Evolutionary conservation across 352 stramenopile genomes (phyloP).

Genomic region (Globisporangium splendens): DNA sequence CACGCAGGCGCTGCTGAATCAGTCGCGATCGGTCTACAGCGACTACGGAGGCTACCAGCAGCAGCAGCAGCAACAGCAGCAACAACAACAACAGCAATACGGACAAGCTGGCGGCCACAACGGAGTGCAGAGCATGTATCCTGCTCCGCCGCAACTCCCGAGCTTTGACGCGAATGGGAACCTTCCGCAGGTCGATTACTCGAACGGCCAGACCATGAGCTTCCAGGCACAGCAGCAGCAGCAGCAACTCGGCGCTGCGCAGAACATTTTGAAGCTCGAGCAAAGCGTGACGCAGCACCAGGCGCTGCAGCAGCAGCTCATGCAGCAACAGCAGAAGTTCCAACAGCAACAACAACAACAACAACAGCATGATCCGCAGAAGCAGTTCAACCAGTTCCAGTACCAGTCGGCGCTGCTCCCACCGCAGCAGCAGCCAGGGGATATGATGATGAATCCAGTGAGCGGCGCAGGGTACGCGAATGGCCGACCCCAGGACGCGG

Average conservation of each 20-base stretch:
- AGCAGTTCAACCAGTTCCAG: slow-evolving; percentile 51
- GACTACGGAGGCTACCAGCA: slow-evolving; percentile 33
- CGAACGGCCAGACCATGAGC: slow-evolving; percentile 28
- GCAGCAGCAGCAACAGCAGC: slow-evolving; percentile 13
- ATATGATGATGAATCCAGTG: slow-evolving; percentile 34
- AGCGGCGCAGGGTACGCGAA: slow-evolving; percentile 21
- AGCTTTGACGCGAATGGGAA: slow-evolving; percentile 12
- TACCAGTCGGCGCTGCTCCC: slow-evolving; percentile 49
- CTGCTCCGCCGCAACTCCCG: slow-evolving; percentile 11
- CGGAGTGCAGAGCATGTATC: slow-evolving; percentile 26
- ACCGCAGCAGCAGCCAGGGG: slow-evolving; percentile 24
- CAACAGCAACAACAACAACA: slow-evolving; percentile 51
- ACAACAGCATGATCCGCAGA: slow-evolving; percentile 28
- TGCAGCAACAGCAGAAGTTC: slow-evolving; percentile 54
- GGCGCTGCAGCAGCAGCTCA: slow-evolving; percentile 46
- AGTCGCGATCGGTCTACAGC: slow-evolving; percentile 45
- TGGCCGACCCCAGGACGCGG: slow-evolving; percentile 8
- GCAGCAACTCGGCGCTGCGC: slow-evolving; percentile 13
- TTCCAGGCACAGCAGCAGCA: slow-evolving; percentile 14
- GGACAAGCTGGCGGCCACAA: slow-evolving; percentile 27
- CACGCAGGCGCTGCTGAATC: slow-evolving; percentile 65
- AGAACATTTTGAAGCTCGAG: slow-evolving; percentile 33
- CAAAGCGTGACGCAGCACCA: slow-evolving; percentile 35
- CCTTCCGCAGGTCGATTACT: slow-evolving; percentile 20
- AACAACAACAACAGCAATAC: slow-evolving; percentile 19